A percentile compares a stretch with the other conserved stretches of the same genome.
These are phyloP conservation scores for Microbotryum silenes-acaulis DNA, from an alignment of 1,284 basidiomycete species.

Conservation along the genomic window DNA sequence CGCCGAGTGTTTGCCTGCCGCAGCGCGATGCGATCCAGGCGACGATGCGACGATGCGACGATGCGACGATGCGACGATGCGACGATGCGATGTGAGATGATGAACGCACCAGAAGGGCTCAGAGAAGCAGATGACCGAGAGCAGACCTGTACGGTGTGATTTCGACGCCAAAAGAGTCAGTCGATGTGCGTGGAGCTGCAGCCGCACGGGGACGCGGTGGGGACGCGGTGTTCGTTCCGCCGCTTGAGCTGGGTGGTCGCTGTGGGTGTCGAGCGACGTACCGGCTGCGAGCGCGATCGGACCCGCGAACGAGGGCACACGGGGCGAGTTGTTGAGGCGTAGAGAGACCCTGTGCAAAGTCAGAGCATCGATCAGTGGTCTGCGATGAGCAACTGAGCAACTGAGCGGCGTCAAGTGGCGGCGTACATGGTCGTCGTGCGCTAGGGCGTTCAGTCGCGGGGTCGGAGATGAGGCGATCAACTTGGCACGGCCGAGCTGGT, in stretches of 20 bases:
- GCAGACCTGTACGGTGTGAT: neutral
- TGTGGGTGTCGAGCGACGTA: neutral
- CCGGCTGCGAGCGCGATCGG: slow-evolving; percentile 22
- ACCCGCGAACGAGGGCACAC: slow-evolving; percentile 25
- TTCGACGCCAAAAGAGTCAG: no score
- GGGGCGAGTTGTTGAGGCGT: slow-evolving; percentile 25
- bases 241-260: no score
- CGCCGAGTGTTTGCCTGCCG: no score
- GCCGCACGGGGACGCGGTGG: no score
- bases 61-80: no score
- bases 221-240: no score
- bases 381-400: neutral
- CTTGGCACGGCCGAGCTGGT: neutral
- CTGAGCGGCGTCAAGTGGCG: neutral
- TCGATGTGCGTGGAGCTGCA: neutral
- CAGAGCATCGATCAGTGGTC: neutral
- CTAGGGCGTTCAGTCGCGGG: neutral
- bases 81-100: neutral
- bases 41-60: no score
- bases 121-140: slow-evolving; percentile 20
- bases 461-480: neutral
- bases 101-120: slow-evolving; percentile 25
- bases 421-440: neutral
- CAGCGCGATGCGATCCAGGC: neutral
- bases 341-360: slow-evolving; percentile 16